Conservation (phyloP, 192 early-diverging fungal species). For the Linnemannia hyalina region DNA sequence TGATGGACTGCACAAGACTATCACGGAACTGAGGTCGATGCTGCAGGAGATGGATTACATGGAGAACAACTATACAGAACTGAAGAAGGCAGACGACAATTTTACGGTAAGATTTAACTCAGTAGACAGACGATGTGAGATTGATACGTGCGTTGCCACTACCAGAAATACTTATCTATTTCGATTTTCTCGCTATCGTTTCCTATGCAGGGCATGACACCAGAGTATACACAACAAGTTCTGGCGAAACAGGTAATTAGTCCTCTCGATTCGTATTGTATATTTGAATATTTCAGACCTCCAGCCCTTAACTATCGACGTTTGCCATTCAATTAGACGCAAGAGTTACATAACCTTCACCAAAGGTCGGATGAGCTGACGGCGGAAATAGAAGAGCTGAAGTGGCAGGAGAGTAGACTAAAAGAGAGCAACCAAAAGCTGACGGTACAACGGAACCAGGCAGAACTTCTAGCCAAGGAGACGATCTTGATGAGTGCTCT, state of each 20-base stretch:
- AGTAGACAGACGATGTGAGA: too few species aligned
- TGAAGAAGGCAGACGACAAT: constrained; percentile 49
- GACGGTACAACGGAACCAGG: constrained; percentile 9
- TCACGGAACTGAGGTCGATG: constrained; percentile 24
- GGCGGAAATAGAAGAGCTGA: constrained; percentile 35
- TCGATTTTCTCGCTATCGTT: background rate
- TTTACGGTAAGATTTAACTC: constrained; percentile 25
- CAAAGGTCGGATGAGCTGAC: constrained; percentile 38
- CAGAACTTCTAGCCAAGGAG: constrained; percentile 41
- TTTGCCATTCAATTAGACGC: constrained; percentile 18
- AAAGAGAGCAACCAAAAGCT: constrained; percentile 37
- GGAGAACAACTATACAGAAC: constrained; percentile 28
- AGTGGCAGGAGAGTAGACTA: constrained; percentile 48
- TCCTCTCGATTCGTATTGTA: background rate
- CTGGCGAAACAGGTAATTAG: constrained; percentile 30
- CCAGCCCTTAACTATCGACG: background rate
- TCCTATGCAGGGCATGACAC: constrained; percentile 42
- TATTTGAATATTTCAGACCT: background rate
- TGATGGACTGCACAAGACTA: constrained; percentile 23
- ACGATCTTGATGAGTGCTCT: constrained; percentile 41
- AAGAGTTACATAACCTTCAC: constrained; percentile 38
- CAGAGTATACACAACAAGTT: constrained; percentile 33
- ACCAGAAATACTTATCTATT: background rate
- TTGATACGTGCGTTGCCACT: too few species aligned
- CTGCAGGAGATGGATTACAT: constrained; percentile 38